phyloP scores from a whole-genome alignment of 495 filamentous ascomycete genomes.

The Achaetomiella virescens region DNA sequence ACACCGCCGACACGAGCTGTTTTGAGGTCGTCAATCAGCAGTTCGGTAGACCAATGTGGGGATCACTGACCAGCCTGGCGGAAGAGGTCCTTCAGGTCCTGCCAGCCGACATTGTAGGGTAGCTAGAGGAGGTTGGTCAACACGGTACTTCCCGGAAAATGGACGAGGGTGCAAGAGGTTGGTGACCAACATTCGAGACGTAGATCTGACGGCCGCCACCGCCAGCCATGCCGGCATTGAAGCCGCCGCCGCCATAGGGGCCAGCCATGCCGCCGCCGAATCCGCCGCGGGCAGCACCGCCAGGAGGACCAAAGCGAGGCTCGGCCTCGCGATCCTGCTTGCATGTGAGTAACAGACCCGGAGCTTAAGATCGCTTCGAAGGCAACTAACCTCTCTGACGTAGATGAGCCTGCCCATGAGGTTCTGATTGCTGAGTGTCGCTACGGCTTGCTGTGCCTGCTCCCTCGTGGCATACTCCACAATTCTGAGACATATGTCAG shows the following conservation, averaged over 20 bases:
- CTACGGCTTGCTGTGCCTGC: constrained; percentile 95
- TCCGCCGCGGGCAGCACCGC: constrained; percentile 53
- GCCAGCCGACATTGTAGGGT: constrained; percentile 96
- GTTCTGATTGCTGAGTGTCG: constrained; percentile 97
- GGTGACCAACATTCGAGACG: constrained; percentile 88
- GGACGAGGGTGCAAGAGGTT: constrained; percentile 18
- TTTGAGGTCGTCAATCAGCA: constrained; percentile 3
- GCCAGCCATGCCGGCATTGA: constrained; percentile 40
- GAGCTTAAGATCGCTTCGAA: background rate
- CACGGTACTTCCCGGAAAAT: constrained; percentile 21
- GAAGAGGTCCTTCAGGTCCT: constrained; percentile 98
- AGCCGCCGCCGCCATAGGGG: constrained; percentile 33
- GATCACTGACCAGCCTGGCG: constrained; percentile 83
- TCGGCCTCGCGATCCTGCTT: constrained; percentile 87
- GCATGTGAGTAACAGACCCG: constrained; percentile 6
- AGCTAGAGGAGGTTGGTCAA: constrained; percentile 57
- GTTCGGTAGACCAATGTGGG: background rate
- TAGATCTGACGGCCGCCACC: constrained; percentile 79
- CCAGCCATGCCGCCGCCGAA: constrained; percentile 49
- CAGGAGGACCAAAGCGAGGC: constrained; percentile 76
- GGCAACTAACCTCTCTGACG: constrained; percentile 77
- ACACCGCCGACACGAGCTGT: constrained; percentile 66
- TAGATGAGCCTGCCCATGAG: constrained; percentile 97
- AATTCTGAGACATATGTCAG: constrained; percentile 59
- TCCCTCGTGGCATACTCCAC: constrained; percentile 99